These are phyloP conservation scores for Aspergillus ruber DNA, from an alignment of 2,329 filamentous ascomycete species.

Conservation along the genomic window DNA sequence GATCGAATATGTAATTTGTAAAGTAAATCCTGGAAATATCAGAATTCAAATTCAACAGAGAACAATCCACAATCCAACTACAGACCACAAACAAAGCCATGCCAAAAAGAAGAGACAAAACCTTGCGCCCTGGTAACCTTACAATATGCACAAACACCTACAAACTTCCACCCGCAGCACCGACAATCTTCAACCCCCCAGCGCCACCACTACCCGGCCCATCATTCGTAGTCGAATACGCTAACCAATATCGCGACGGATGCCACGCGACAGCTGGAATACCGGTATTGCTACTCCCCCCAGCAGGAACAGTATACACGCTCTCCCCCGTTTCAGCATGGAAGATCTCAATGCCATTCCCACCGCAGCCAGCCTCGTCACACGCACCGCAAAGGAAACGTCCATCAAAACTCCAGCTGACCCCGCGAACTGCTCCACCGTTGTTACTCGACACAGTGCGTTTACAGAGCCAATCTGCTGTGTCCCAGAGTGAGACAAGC, in stretches of 20 bases:
- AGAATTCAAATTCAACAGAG: too few species aligned
- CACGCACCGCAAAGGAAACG: slow-evolving; percentile 44
- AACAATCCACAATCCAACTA: background rate
- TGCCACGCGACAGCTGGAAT: slow-evolving; percentile 46
- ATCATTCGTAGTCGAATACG: slow-evolving; percentile 42
- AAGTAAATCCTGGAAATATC: too few species aligned
- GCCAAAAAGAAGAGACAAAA: background rate
- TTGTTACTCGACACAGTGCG: slow-evolving; percentile 41
- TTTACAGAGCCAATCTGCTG: slow-evolving; percentile 45
- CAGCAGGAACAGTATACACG: slow-evolving; percentile 40
- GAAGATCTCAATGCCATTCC: slow-evolving; percentile 43
- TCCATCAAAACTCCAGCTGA: slow-evolving; percentile 47
- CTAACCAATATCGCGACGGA: slow-evolving; percentile 44
- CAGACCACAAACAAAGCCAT: background rate
- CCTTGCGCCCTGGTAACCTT: slow-evolving; percentile 2
- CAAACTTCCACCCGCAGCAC: slow-evolving; percentile 37
- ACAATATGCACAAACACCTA: slow-evolving; percentile 5
- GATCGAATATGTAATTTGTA: too few species aligned
- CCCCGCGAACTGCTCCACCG: slow-evolving; percentile 40
- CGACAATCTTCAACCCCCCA: slow-evolving; percentile 43
- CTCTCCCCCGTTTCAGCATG: slow-evolving; percentile 46
- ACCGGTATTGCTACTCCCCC: slow-evolving; percentile 27
- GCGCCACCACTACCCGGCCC: slow-evolving; percentile 30
- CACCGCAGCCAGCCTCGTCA: slow-evolving; percentile 40
- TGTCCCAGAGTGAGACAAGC: slow-evolving; percentile 47